Percentiles rank a stretch among this genome's conserved stretches.
These are phyloP conservation scores for Zasmidium angulare DNA, from an alignment of 2,329 filamentous ascomycete genomes.

Conservation along the genomic window DNA sequence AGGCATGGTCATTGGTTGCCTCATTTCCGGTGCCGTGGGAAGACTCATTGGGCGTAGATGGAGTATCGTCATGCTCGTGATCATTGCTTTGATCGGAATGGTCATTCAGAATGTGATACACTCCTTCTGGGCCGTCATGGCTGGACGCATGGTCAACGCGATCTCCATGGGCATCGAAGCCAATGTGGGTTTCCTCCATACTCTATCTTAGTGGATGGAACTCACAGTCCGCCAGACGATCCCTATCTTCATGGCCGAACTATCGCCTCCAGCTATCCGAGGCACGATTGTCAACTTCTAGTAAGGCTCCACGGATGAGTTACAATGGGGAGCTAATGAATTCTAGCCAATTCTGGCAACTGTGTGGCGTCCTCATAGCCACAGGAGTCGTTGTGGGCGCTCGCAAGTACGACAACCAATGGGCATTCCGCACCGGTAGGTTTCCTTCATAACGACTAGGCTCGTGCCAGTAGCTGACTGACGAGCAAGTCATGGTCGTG, in stretches of 20 bases:
- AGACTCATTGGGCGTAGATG: neutral
- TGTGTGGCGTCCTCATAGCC: neutral
- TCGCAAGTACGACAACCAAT: neutral
- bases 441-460: neutral
- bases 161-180: slow-evolving; percentile 6
- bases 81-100: slow-evolving; percentile 6
- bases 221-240: neutral
- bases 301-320: neutral
- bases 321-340: neutral
- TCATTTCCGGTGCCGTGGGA: slow-evolving; percentile 3
- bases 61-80: neutral
- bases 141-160: slow-evolving; percentile 4
- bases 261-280: neutral
- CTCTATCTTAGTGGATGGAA: neutral
- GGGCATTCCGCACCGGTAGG: neutral
- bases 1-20: neutral
- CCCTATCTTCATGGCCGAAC: neutral
- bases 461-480: neutral
- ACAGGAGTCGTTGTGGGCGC: neutral
- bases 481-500: neutral
- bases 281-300: slow-evolving; percentile 1
- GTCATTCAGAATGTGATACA: slow-evolving; percentile 2
- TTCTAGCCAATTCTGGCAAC: neutral
- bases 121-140: slow-evolving; percentile 7
- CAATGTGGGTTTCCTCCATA: neutral